Percentiles rank a stretch among this genome's conserved stretches.
Conservation (phyloP, 768 basidiomycete genomes). For the Leccinum broughii region DNA sequence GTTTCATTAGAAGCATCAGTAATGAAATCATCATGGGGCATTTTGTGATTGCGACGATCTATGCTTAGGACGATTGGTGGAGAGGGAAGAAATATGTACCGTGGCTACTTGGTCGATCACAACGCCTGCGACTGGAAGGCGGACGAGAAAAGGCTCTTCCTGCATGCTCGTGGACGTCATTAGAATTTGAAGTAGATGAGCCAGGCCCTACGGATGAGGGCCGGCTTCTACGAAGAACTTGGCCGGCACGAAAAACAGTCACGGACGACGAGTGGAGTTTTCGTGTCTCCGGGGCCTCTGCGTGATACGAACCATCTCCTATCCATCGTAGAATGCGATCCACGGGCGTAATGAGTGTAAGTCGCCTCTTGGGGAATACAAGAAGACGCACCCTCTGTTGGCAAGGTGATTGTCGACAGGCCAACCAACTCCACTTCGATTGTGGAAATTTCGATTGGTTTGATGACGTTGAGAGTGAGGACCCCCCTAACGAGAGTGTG, state of each 20-base stretch:
- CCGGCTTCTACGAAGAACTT: slow-evolving; percentile 29
- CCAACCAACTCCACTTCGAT: slow-evolving; percentile 83
- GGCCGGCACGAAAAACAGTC: slow-evolving; percentile 73
- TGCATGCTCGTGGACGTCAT: slow-evolving; percentile 4
- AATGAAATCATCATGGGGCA: neutral
- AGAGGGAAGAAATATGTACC: slow-evolving; percentile 3
- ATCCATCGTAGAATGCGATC: neutral
- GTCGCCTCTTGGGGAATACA: neutral
- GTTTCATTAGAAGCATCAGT: neutral
- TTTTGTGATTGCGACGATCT: neutral
- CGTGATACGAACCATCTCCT: slow-evolving; percentile 67
- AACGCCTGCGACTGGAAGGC: slow-evolving; percentile 6
- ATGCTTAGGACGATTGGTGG: neutral
- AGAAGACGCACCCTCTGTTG: slow-evolving; percentile 66
- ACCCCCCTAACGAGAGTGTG: slow-evolving; percentile 67
- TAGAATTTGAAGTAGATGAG: slow-evolving; percentile 1
- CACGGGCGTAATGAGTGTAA: neutral
- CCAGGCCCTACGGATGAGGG: slow-evolving; percentile 28
- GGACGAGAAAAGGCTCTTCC: neutral
- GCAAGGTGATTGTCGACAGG: slow-evolving; percentile 68
- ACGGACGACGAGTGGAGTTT: slow-evolving; percentile 69
- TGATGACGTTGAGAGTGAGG: slow-evolving; percentile 60
- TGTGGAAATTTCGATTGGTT: slow-evolving; percentile 82
- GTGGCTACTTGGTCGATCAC: slow-evolving; percentile 1
- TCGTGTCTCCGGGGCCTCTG: slow-evolving; percentile 77